These are phyloP conservation scores for Prinsepia uniflora DNA, from an alignment of 306 rosid species.

Conservation along the genomic window DNA sequence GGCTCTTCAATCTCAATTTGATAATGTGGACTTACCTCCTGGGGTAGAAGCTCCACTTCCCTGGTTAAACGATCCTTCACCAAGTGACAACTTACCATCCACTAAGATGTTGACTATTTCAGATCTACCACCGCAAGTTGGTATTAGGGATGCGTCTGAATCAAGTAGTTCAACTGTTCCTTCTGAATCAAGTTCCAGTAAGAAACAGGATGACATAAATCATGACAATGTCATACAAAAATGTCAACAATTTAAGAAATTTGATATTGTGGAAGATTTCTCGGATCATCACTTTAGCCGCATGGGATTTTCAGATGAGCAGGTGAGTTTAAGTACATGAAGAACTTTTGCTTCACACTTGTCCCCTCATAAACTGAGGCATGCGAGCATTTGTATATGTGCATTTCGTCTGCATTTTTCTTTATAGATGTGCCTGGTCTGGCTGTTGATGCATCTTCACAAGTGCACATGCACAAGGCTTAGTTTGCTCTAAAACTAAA, in stretches of 20 bases:
- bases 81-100: slow-evolving; percentile 26
- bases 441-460: background rate
- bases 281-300: slow-evolving; percentile 56
- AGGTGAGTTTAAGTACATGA: slow-evolving; percentile 43
- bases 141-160: slow-evolving; percentile 20
- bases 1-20: slow-evolving; percentile 59
- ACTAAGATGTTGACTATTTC: slow-evolving; percentile 21
- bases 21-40: slow-evolving; percentile 70
- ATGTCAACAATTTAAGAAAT: slow-evolving; percentile 49
- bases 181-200: slow-evolving; percentile 45
- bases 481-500: background rate
- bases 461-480: background rate
- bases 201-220: slow-evolving; percentile 18
- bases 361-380: background rate
- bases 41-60: slow-evolving; percentile 77
- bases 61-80: slow-evolving; percentile 51
- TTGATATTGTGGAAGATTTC: slow-evolving; percentile 51
- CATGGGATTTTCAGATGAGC: slow-evolving; percentile 26
- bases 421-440: background rate
- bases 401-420: background rate
- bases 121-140: slow-evolving; percentile 20
- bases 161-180: slow-evolving; percentile 22
- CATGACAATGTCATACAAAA: slow-evolving; percentile 22
- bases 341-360: background rate
- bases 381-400: slow-evolving; percentile 1